phyloP scores from a whole-genome alignment of 495 filamentous ascomycete genomes.

The Xylaria nigripes region DNA sequence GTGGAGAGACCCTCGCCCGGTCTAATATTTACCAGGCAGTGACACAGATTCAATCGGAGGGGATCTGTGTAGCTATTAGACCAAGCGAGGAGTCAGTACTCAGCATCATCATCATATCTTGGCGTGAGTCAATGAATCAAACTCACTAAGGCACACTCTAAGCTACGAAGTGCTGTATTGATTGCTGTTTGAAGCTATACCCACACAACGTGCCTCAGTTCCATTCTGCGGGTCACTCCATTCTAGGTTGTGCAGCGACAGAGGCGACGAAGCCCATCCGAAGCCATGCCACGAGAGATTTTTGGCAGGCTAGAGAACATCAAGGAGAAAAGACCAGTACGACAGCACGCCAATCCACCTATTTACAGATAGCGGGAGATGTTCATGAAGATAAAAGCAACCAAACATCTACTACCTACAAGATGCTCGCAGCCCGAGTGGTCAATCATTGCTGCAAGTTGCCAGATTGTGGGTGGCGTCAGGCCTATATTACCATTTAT shows the following conservation, averaged over 20 bases:
- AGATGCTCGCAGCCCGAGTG: too few species aligned
- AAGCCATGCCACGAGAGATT: slow-evolving; percentile 29
- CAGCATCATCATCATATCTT: too few species aligned
- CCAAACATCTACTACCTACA: not conserved
- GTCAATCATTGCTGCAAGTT: not conserved
- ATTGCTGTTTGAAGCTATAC: too few species aligned
- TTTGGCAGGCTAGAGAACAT: slow-evolving; percentile 12
- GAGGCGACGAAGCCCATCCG: slow-evolving; percentile 18
- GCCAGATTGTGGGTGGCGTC: not conserved
- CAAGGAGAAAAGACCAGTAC: not conserved
- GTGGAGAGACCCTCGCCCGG: too few species aligned
- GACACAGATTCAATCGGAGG: too few species aligned
- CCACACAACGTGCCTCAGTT: slow-evolving; percentile 8
- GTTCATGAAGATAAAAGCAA: not conserved
- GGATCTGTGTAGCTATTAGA: too few species aligned
- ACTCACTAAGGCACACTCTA: too few species aligned
- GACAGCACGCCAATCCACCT: not conserved
- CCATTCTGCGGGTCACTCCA: slow-evolving; percentile 17
- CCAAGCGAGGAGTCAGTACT: too few species aligned
- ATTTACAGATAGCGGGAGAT: not conserved
- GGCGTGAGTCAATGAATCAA: too few species aligned
- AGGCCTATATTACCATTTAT: not conserved
- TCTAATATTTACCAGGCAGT: too few species aligned
- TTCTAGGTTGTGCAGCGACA: slow-evolving; percentile 11
- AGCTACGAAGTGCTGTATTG: too few species aligned